A percentile compares a stretch with the other conserved stretches of the same genome.
Conservation (phyloP, 805 yeast genomes). For the Pichia deserticola region DNA sequence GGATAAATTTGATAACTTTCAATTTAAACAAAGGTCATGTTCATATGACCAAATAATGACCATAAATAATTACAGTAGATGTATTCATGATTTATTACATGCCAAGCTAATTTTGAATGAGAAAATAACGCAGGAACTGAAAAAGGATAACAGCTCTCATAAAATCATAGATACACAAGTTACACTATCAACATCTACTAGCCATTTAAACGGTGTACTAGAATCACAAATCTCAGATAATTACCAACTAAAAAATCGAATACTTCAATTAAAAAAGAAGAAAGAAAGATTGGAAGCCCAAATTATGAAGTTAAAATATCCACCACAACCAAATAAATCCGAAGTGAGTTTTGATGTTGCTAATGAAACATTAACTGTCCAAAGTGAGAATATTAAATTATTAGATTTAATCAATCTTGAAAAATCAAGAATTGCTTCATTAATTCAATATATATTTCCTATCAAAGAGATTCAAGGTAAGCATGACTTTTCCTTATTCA, state of each 20-base stretch:
- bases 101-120: constrained; percentile 13
- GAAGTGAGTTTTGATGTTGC: neutral
- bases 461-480: constrained; percentile 17
- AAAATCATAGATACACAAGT: neutral
- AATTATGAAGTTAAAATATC: neutral
- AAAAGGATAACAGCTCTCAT: neutral
- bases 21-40: constrained; percentile 21
- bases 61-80: constrained; percentile 31
- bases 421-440: constrained; percentile 21
- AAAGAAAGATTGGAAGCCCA: neutral
- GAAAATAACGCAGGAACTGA: neutral
- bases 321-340: neutral
- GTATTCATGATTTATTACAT: constrained; percentile 28
- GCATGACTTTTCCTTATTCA: constrained; percentile 26
- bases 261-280: neutral
- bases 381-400: neutral
- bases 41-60: constrained; percentile 37
- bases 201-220: neutral
- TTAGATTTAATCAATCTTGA: constrained; percentile 12
- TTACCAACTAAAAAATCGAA: neutral
- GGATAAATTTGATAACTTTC: constrained; percentile 1
- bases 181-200: neutral
- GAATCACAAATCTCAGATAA: neutral
- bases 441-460: constrained; percentile 26
- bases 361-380: neutral